Percentiles rank a stretch among this genome's conserved stretches.
phyloP scores from a whole-genome alignment of 371 early-diverging fungal genomes.

The Capillidium heterosporum region DNA sequence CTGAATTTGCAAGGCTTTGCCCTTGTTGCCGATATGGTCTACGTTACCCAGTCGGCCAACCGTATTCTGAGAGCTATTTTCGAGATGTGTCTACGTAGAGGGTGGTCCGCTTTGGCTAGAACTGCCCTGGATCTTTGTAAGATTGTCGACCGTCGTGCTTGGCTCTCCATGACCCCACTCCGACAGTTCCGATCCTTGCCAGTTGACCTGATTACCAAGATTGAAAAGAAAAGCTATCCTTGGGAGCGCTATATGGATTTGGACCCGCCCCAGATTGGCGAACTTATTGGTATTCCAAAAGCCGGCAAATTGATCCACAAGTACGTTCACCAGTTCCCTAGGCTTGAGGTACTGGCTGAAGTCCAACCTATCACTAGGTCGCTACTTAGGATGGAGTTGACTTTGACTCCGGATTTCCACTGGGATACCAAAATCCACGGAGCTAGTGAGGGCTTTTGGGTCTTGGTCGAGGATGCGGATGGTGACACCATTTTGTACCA shows the following conservation, averaged over 20 bases:
- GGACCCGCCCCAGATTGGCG: conserved; percentile 78
- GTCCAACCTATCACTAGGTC: conserved; percentile 88
- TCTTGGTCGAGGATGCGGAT: conserved; percentile 85
- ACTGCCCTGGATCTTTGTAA: conserved; percentile 78
- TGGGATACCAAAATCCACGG: conserved; percentile 83
- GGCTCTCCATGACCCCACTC: conserved; percentile 87
- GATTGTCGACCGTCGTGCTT: conserved; percentile 80
- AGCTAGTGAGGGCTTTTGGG: conserved; percentile 77
- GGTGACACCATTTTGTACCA: conserved; percentile 72
- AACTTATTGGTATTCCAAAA: conserved; percentile 70
- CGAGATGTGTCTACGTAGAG: conserved; percentile 82
- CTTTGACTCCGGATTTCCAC: conserved; percentile 80
- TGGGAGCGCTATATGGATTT: conserved; percentile 89
- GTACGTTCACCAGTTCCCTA: conserved; percentile 82
- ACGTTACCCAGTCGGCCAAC: conserved; percentile 87
- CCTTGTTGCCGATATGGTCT: conserved; percentile 86
- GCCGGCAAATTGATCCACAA: conserved; percentile 75
- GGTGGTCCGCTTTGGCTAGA: conserved; percentile 85
- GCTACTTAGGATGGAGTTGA: conserved; percentile 71
- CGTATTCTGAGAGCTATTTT: conserved; percentile 91
- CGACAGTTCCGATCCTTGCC: conserved; percentile 76
- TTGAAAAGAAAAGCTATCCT: conserved; percentile 86
- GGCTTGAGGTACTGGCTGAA: conserved; percentile 66
- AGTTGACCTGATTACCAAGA: conserved; percentile 59
- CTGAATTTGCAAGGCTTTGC: conserved; percentile 86